Conservation (phyloP, 495 filamentous ascomycete genomes). For the Thozetella sp. region DNA sequence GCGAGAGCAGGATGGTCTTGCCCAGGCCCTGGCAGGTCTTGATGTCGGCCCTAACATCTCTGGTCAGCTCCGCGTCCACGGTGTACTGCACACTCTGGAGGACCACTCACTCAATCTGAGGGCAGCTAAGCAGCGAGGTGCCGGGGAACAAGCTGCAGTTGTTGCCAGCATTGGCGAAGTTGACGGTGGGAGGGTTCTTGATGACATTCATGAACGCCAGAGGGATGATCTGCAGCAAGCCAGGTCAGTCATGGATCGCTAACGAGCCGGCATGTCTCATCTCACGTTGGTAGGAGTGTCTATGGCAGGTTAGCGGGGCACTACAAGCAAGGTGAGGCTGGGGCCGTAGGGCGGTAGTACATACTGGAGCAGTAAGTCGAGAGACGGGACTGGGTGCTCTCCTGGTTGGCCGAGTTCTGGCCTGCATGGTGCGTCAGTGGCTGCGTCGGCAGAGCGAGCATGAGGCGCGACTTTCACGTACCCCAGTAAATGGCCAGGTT, state of each 20-base stretch:
- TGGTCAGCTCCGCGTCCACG: conserved; percentile 3
- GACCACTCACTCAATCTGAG: conserved; percentile 57
- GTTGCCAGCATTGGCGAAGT: conserved; percentile 62
- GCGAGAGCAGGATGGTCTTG: conserved; percentile 69
- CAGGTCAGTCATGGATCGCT: too few species aligned
- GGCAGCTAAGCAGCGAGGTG: conserved; percentile 59
- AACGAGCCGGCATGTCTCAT: not conserved
- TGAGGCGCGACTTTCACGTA: too few species aligned
- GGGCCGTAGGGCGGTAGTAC: conserved; percentile 7
- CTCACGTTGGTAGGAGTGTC: conserved; percentile 29
- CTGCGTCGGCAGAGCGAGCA: not conserved
- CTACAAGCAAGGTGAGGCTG: too few species aligned
- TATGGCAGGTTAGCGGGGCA: conserved; percentile 19
- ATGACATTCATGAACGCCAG: conserved; percentile 63
- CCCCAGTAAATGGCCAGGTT: conserved; percentile 72
- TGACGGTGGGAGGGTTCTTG: conserved; percentile 51
- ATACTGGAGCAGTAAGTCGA: conserved; percentile 57
- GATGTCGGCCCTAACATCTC: conserved; percentile 51
- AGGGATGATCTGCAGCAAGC: conserved; percentile 51
- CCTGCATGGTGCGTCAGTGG: conserved; percentile 35
- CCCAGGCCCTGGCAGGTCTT: conserved; percentile 61
- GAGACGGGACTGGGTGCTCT: conserved; percentile 45
- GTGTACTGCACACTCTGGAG: not conserved
- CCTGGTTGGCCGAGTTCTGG: conserved; percentile 43
- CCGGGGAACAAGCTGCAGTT: conserved; percentile 59